Conservation (phyloP, 2,329 filamentous ascomycete genomes). For the Corinectria fuckeliana region DNA sequence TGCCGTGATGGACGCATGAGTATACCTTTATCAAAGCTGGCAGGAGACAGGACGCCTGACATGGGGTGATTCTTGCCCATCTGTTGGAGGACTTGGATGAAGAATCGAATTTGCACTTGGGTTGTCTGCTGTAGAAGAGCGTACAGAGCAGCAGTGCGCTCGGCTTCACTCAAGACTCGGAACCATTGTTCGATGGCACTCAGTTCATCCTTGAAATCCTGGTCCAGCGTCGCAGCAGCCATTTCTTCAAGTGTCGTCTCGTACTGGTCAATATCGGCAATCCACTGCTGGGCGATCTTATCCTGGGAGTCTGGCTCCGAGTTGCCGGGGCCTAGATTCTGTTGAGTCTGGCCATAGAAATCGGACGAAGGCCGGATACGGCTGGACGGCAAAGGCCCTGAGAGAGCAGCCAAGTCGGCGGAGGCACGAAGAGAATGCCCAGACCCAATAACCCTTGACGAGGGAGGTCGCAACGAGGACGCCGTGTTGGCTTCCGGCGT, state of each 20-base stretch:
- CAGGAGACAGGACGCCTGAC: slow-evolving; percentile 92
- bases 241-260: slow-evolving; percentile 99
- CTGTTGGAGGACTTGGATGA: slow-evolving; percentile 97
- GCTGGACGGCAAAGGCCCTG: slow-evolving; percentile 69
- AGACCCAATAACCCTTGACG: slow-evolving; percentile 77
- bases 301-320: slow-evolving; percentile 84
- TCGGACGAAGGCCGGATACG: slow-evolving; percentile 95
- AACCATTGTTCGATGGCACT: slow-evolving; percentile 99
- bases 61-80: slow-evolving; percentile 99
- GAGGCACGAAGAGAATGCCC: slow-evolving; percentile 91
- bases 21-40: slow-evolving; percentile 94
- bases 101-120: slow-evolving; percentile 98
- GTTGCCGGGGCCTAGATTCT: slow-evolving; percentile 70
- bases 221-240: slow-evolving; percentile 97
- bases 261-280: slow-evolving; percentile 98
- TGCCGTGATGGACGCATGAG: slow-evolving; percentile 8
- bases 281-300: slow-evolving; percentile 96
- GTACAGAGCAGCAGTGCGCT: slow-evolving; percentile 93
- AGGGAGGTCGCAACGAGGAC: slow-evolving; percentile 81
- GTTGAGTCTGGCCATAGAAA: slow-evolving; percentile 82
- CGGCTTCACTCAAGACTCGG: slow-evolving; percentile 93
- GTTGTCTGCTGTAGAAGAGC: slow-evolving; percentile 97
- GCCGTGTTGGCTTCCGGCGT: slow-evolving; percentile 89
- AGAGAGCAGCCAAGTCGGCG: slow-evolving; percentile 90
- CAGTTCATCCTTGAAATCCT: slow-evolving; percentile 99